These are phyloP conservation scores for Geotrichum macrosporum DNA, from an alignment of 1,139 yeast genomes.

Conservation along the genomic window DNA sequence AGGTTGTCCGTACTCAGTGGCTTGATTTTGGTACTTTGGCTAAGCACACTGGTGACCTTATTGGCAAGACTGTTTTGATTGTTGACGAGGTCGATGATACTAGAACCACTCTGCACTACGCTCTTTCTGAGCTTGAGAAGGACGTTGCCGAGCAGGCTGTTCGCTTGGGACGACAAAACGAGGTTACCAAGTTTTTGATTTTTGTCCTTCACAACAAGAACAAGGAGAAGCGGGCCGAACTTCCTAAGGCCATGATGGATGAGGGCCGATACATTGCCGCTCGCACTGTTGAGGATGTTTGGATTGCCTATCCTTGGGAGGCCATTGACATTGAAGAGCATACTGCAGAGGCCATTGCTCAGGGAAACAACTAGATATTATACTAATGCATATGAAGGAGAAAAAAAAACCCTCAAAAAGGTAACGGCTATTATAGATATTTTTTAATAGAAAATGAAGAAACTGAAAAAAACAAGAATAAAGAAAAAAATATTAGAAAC, in stretches of 20 bases:
- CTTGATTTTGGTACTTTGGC: slow-evolving; percentile 65
- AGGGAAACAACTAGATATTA: slow-evolving; percentile 48
- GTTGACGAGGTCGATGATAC: slow-evolving; percentile 97
- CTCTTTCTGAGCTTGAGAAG: slow-evolving; percentile 78
- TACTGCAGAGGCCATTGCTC: slow-evolving; percentile 72
- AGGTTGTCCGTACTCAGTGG: slow-evolving; percentile 95
- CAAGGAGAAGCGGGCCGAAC: slow-evolving; percentile 79
- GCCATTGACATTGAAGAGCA: slow-evolving; percentile 85
- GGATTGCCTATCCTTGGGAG: slow-evolving; percentile 99
- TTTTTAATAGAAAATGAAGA: too few species aligned
- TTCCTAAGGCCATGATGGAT: slow-evolving; percentile 59
- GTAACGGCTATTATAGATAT: too few species aligned
- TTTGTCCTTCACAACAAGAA: slow-evolving; percentile 91
- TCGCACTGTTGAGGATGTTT: slow-evolving; percentile 80
- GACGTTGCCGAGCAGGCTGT: slow-evolving; percentile 63
- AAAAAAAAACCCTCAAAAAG: too few species aligned
- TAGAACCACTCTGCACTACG: slow-evolving; percentile 90
- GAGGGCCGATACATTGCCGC: slow-evolving; percentile 83
- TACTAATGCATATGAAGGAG: too few species aligned
- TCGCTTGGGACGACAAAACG: slow-evolving; percentile 47
- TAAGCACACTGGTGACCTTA: slow-evolving; percentile 59
- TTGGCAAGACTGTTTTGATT: slow-evolving; percentile 76
- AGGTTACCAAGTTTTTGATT: slow-evolving; percentile 71
- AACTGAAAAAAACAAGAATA: too few species aligned
- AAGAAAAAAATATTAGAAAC: too few species aligned